Conservation (phyloP, 148 eudicot genomes). For the Talinum fruticosum region DNA sequence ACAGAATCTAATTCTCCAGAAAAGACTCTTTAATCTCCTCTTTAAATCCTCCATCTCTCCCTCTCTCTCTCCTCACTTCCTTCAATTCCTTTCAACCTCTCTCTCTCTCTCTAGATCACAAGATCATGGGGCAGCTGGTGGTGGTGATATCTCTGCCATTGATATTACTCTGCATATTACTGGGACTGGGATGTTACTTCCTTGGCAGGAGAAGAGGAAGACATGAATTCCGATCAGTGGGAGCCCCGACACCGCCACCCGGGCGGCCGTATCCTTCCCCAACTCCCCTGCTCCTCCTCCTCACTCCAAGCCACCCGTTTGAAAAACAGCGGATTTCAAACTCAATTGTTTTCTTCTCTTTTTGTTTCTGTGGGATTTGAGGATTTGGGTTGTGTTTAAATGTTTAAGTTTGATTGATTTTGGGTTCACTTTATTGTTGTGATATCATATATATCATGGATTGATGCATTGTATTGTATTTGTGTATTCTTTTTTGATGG, state of each 20-base stretch:
- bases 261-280: slow-evolving; percentile 13
- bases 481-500: no score
- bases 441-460: not conserved
- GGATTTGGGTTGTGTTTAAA: not conserved
- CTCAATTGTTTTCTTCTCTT: not conserved
- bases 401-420: not conserved
- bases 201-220: slow-evolving; percentile 22
- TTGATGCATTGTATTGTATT: no score
- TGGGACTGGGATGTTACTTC: slow-evolving; percentile 20
- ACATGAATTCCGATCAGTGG: slow-evolving; percentile 15
- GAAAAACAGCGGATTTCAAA: not conserved
- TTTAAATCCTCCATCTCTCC: not conserved
- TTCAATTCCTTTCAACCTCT: not conserved
- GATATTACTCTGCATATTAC: slow-evolving; percentile 19
- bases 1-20: slow-evolving; percentile 4
- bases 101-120: not conserved
- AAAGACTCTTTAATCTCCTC: not conserved
- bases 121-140: slow-evolving; percentile 21
- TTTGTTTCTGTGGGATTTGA: not conserved
- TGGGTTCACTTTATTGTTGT: not conserved
- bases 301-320: not conserved
- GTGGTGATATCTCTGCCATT: slow-evolving; percentile 30
- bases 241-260: slow-evolving; percentile 22
- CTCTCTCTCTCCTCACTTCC: not conserved
- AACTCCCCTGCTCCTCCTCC: slow-evolving; percentile 12